Percentiles rank a stretch among this genome's conserved stretches.
Conservation (phyloP, 75 land plant genomes). For the Pinus taeda region DNA sequence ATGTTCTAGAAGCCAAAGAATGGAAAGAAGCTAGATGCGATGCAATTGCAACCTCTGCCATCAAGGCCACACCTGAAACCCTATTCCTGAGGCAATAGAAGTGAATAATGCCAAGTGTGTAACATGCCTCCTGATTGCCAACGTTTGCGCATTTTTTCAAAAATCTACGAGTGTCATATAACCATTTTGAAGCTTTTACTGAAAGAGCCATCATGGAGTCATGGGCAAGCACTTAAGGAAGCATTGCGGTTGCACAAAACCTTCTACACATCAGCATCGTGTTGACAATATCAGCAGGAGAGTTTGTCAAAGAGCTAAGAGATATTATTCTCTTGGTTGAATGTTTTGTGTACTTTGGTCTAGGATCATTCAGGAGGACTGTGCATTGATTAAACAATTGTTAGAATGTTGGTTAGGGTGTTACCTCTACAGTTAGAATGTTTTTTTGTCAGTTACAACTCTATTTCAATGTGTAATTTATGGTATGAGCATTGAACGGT, state of each 20-base stretch:
- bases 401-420: too few species aligned
- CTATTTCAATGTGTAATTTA: too few species aligned
- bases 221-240: constrained; percentile 34
- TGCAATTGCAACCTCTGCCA: constrained; percentile 26
- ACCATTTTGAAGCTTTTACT: constrained; percentile 56
- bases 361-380: too few species aligned
- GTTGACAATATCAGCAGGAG: too few species aligned
- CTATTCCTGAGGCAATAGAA: constrained; percentile 27
- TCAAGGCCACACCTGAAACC: constrained; percentile 17
- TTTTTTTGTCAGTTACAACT: too few species aligned
- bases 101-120: constrained; percentile 50
- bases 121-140: constrained; percentile 70
- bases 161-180: constrained; percentile 54
- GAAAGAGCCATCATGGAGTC: constrained; percentile 33
- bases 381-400: too few species aligned
- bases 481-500: too few species aligned
- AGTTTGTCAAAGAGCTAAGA: too few species aligned
- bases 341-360: too few species aligned
- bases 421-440: too few species aligned
- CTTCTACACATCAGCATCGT: constrained; percentile 48
- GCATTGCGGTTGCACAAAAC: constrained; percentile 23
- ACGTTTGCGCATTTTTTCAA: constrained; percentile 56
- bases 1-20: constrained; percentile 13
- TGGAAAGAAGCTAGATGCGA: constrained; percentile 24
- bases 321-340: too few species aligned